Base-by-base conservation (phyloP, 208 protist genomes). In the Leishmania guyanensis region DNA sequence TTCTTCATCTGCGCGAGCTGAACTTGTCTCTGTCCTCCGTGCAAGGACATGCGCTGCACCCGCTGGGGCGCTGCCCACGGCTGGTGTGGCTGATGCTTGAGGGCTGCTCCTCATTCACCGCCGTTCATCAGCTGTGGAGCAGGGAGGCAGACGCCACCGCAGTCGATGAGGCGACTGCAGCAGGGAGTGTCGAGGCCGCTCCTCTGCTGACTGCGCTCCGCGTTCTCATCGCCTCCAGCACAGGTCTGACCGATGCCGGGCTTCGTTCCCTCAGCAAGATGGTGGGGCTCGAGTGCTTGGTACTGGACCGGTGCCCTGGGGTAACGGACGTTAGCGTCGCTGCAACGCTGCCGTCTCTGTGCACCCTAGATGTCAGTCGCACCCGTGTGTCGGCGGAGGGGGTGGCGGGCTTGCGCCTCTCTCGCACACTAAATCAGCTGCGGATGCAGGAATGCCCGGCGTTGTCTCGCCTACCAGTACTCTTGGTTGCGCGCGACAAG, bases 11-110 rank as follows among this genome's bases (percentile, higher is more conserved):
- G 46, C 73, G 82, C 8, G 88, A 90, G 74, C 75, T 93, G 56
- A 88, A 93, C 60, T 72, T 93, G 3, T 89, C 88, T 0, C 84
- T 86, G 8, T 90, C 84, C 26, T 86, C 84, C 29, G 75, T 91
- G 5, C 81, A 72, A 9, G 84, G 81, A 26, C 36, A 56, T 2
- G 75, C 81, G 54, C 70, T 93, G 69, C 73, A 84, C 54, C 80
- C 86, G n/a, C 81, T 93, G 50, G 78, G 85, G 16, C 29, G 14
- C 50, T 91, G 90, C 53, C 51, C 78, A 0, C 77, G 75, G 62
- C 77, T 93, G n/a, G 58, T n/a, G 69, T 84, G 84, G 79, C 82
- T 93, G 17, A 86, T 86, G 56, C 72, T 93, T n/a, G 81, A 88
- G 46, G 86, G 84, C 12, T 91, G 88, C 75, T 33, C 81, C 5